Conservation (phyloP, 2,329 filamentous ascomycete species). For the Aspergillus sp. region DNA sequence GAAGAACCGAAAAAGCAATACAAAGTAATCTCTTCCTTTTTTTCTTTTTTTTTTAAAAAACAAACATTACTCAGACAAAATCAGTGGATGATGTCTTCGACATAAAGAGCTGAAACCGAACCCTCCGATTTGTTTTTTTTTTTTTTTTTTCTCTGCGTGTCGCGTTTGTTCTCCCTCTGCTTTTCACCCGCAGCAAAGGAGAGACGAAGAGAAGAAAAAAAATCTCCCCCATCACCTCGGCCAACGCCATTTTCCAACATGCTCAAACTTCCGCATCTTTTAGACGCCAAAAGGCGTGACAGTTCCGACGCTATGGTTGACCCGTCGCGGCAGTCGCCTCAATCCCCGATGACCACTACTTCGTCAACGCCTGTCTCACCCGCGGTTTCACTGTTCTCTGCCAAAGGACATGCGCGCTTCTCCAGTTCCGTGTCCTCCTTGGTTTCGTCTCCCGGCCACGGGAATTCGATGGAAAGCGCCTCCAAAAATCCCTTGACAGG, state of each 20-base stretch:
- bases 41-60: background rate
- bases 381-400: constrained; percentile 41
- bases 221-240: background rate
- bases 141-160: constrained; percentile 9
- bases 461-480: constrained; percentile 48
- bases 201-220: background rate
- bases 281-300: constrained; percentile 33
- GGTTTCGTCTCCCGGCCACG: constrained; percentile 57
- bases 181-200: background rate
- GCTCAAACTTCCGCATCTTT: constrained; percentile 35
- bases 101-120: constrained; percentile 6
- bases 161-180: constrained; percentile 4
- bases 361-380: constrained; percentile 42
- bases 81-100: constrained; percentile 11
- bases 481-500: constrained; percentile 72
- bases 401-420: constrained; percentile 38
- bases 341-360: constrained; percentile 33
- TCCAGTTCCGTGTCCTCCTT: constrained; percentile 76
- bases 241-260: constrained; percentile 23
- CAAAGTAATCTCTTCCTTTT: background rate
- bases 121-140: constrained; percentile 1
- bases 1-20: background rate
- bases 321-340: constrained; percentile 21
- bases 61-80: background rate
- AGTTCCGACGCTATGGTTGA: constrained; percentile 27